Base-by-base conservation (phyloP, 495 filamentous ascomycete genomes). In the Rhizodiscina lignyota region DNA sequence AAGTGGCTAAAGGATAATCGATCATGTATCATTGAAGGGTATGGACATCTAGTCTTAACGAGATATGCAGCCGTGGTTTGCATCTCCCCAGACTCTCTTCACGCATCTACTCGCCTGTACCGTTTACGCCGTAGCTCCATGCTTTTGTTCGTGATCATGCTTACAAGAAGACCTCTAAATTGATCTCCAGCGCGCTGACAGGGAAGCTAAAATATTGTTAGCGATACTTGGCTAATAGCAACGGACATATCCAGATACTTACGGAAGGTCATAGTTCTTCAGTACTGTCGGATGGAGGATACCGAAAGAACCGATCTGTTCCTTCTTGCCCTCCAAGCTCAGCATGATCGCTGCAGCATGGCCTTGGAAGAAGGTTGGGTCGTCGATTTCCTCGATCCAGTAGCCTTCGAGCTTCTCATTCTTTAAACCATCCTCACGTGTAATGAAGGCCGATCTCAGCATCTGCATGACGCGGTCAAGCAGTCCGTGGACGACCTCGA, bases 401-500 rank as follows among this genome's bases (percentile, higher is more conserved):
- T 97, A 97, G 31, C 66, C 53, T 32, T 59, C 64, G 11, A 68
- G 54, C 50, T 70, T 65, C 10, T 60, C 62, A 22, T 56, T 46
- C 32, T 59, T 49, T 15, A 83, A 53, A 1, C 75, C 77, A 45
- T 85, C 80, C 41, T 85, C 80, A 37, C 67, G 62, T 4, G 70
- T 78, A 30, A 85, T 59, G 61, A 92, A 92, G 24, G 74, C 71
- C 18, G 68, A 74, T 46, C 79, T 79, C 32, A 99, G 66, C 91
- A 99, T 96, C 28, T 78, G 61, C 71, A 99, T 77, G 37, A 94
- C 61, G 12, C 89, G 75, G 51, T 96, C 89, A 19, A 99, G 55
- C 42, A 99, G 63, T 33, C 89, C 91, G 62, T 96, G 91, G 4
- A 99, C 84, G 34, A 91, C 61, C 57, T 99, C 91, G 58, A 99